Base-by-base conservation (phyloP, 371 early-diverging fungal genomes). In the Lichtheimia ornata region DNA sequence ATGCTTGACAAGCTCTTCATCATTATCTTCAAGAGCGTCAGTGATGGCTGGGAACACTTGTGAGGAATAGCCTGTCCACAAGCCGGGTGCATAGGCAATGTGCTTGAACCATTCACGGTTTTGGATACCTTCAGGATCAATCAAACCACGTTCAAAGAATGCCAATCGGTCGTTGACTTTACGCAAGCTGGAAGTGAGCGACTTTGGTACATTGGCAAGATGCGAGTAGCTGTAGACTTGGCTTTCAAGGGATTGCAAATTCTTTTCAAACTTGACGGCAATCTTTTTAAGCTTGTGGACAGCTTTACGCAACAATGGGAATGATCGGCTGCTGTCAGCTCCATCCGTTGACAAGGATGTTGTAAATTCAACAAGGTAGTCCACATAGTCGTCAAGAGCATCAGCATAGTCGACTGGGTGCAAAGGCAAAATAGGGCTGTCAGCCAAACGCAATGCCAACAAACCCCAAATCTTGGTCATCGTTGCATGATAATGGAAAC, bases 61-160 rank as follows among this genome's bases (percentile, higher is more conserved):
- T n/a, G 77, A 58, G 12, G 75, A 73, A 42, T 86, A 82, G n/a
- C 83, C 86, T 4, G 77, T 71, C 83, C 84, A 84, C 7, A 79
- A 62, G 3, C 83, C 83, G 5, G 89, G 88, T 1, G 85, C 81
- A 53, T 81, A 78, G 1, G 88, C 66, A 6, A 82, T 74, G 51
- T 88, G 89, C 53, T 85, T 84, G 64, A 78, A 87, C 87, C 88
- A 89, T 18, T 72, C 64, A 28, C 87, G 83, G 1, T 79, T 78
- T 4, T 71, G 70, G 9, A 86, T 77, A 41, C 89, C 88, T 50
- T 83, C 73, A 5, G 77, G 71, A 24, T 83, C 83, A 28, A 85
- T 56, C 56, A 89, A 81, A 1, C 74, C 77, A 22, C 83, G 74
- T 59, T 88, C 88, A 53, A 87, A 81, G 20, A 58, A 58, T 2